Evolutionary conservation across 2,329 filamentous ascomycete genomes (phyloP), one percentile per base, ranked within the genome.

Genomic region (Dendrostoma leiphaemia): DNA sequence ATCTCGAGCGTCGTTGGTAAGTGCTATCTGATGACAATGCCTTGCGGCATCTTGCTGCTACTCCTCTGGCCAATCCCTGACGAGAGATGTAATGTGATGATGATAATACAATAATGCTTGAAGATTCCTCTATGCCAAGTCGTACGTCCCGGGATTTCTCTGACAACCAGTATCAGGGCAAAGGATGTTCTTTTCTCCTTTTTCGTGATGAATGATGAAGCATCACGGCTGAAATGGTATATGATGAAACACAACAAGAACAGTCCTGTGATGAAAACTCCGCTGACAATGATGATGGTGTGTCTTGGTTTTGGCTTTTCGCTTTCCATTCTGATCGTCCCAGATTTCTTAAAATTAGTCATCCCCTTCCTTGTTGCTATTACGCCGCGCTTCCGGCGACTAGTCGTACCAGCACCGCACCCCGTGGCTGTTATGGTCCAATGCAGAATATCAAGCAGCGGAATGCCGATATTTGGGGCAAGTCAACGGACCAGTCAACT

Each of bases 111-210:
- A 40, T 48, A 38, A 23, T 38, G 26, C 19, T 44, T 12, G 34
- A 52, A 49, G 54, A 56, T 44, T 26, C 21, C 6, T n/a, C n/a
- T n/a, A n/a, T n/a, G n/a, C n/a, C n/a, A n/a, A n/a, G n/a, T n/a
- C n/a, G n/a, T n/a, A n/a, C n/a, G n/a, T n/a, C n/a, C n/a, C n/a
- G n/a, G n/a, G n/a, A n/a, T n/a, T 45, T 31, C 41, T 23, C 26
- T 54, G 51, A 38, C 29, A 57, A 51, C 51, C 43, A 40, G 43
- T 48, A 51, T 54, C 46, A 57, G 47, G 34, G 31, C 37, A 29
- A n/a, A 5, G 21, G 15, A 6, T 19, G n/a, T 40, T 34, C 43
- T 12, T 19, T 10, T 31, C 13, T 26, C 34, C 28, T 15, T 26
- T 7, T n/a, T n/a, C n/a, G n/a, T n/a, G n/a, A n/a, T n/a, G n/a